Evolutionary conservation across 768 basidiomycete species (phyloP).

Genomic region (Trametes gibbosa): DNA sequence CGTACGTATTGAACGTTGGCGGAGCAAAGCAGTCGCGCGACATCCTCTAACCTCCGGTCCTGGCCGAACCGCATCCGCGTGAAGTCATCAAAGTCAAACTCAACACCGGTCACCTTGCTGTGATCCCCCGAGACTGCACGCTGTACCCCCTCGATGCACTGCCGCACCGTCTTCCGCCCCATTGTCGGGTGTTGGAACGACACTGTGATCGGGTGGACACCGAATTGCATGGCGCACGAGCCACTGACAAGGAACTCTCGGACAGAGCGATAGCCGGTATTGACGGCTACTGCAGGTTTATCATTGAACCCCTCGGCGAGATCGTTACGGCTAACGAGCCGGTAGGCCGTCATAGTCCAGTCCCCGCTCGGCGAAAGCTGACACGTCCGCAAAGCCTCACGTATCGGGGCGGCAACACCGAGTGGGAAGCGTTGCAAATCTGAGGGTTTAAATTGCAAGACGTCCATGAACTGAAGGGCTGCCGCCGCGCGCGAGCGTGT

Average conservation of each 20-base stretch:
- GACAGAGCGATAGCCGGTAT: constrained; percentile 53
- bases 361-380: constrained; percentile 73
- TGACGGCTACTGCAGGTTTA: constrained; percentile 42
- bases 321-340: constrained; percentile 71
- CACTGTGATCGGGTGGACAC: constrained; percentile 8
- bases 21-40: constrained; percentile 86
- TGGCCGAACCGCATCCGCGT: constrained; percentile 85
- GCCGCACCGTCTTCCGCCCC: constrained; percentile 49
- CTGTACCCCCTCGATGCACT: constrained; percentile 48
- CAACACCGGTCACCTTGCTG: constrained; percentile 64
- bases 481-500: constrained; percentile 66
- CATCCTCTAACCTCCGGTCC: constrained; percentile 88
- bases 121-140: constrained; percentile 51
- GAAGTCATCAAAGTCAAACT: constrained; percentile 69
- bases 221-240: background rate
- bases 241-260: constrained; percentile 56
- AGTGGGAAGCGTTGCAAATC: constrained; percentile 60
- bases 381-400: constrained; percentile 83
- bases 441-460: constrained; percentile 41
- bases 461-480: constrained; percentile 56
- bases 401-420: constrained; percentile 72
- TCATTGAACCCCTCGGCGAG: constrained; percentile 61
- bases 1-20: constrained; percentile 64
- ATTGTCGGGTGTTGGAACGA: constrained; percentile 46
- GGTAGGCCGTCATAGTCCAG: constrained; percentile 71